phyloP scores from a whole-genome alignment of 176 grass and related monocot genomes.

The Oryza nivara region DNA sequence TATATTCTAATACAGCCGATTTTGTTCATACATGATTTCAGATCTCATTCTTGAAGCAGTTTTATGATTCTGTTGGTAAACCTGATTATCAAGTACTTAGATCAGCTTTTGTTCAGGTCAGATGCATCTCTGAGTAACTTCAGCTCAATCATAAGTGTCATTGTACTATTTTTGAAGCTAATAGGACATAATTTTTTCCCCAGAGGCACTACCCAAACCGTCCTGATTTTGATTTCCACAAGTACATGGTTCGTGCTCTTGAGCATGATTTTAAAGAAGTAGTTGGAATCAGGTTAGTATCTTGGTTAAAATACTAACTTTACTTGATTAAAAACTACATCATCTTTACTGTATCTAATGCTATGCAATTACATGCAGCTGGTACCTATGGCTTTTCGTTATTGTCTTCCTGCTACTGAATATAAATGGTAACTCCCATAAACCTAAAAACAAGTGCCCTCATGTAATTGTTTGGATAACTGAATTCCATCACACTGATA shows the following conservation, averaged over 20 bases:
- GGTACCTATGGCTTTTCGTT: constrained; percentile 77
- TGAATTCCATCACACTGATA: background rate
- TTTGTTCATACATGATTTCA: constrained; percentile 43
- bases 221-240: constrained; percentile 57
- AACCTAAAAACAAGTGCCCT: no score
- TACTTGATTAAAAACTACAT: background rate
- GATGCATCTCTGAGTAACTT: constrained; percentile 8
- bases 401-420: constrained; percentile 71
- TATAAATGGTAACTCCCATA: constrained; percentile 56
- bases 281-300: constrained; percentile 63
- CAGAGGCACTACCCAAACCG: constrained; percentile 40
- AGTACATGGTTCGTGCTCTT: constrained; percentile 66
- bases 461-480: background rate
- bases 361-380: constrained; percentile 44
- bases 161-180: constrained; percentile 26
- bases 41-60: constrained; percentile 74
- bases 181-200: constrained; percentile 1
- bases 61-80: constrained; percentile 72
- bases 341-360: constrained; percentile 3
- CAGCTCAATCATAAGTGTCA: constrained; percentile 18
- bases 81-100: constrained; percentile 69
- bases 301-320: constrained; percentile 25
- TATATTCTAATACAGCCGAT: background rate
- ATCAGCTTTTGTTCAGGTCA: constrained; percentile 74
- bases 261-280: constrained; percentile 69